These are phyloP conservation scores for Sclerotinia trifoliorum DNA, from an alignment of 2,329 filamentous ascomycete genomes.

Conservation along the genomic window DNA sequence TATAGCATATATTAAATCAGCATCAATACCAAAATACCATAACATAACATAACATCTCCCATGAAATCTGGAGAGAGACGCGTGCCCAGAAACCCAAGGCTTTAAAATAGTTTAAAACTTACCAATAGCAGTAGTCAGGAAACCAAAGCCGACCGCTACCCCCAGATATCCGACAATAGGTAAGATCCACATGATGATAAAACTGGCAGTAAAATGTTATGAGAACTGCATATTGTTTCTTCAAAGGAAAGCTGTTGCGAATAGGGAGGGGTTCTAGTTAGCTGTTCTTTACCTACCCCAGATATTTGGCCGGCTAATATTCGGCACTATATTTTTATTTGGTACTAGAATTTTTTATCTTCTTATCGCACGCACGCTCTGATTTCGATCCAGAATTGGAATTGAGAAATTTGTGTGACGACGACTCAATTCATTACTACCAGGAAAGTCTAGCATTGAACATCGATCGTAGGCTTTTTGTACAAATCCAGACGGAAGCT, in stretches of 20 bases:
- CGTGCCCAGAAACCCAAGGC: neutral
- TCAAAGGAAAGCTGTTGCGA: neutral
- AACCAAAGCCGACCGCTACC: conserved; percentile 83
- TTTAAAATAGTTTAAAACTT: conserved; percentile 35
- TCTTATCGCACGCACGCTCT: conserved; percentile 14
- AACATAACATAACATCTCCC: neutral
- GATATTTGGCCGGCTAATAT: conserved; percentile 21
- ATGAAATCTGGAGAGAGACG: neutral
- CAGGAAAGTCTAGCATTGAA: neutral
- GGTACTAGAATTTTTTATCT: conserved; percentile 14
- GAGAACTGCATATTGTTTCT: conserved; percentile 32
- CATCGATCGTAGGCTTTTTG: neutral
- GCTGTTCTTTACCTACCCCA: conserved; percentile 22
- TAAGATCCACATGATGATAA: conserved; percentile 75
- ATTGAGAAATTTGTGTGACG: conserved; percentile 12
- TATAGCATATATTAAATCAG: conserved; percentile 39
- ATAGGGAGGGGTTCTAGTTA: neutral
- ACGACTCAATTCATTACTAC: neutral
- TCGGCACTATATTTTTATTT: conserved; percentile 20
- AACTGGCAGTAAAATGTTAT: conserved; percentile 25
- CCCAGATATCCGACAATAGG: conserved; percentile 88
- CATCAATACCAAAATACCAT: no score
- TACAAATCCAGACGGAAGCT: neutral
- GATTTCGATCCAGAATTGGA: neutral
- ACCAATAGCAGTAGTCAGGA: conserved; percentile 93